Percentiles rank a stretch among this genome's conserved stretches.
phyloP scores from a whole-genome alignment of 2,329 filamentous ascomycete genomes.

The Ambrosiella xylebori region DNA sequence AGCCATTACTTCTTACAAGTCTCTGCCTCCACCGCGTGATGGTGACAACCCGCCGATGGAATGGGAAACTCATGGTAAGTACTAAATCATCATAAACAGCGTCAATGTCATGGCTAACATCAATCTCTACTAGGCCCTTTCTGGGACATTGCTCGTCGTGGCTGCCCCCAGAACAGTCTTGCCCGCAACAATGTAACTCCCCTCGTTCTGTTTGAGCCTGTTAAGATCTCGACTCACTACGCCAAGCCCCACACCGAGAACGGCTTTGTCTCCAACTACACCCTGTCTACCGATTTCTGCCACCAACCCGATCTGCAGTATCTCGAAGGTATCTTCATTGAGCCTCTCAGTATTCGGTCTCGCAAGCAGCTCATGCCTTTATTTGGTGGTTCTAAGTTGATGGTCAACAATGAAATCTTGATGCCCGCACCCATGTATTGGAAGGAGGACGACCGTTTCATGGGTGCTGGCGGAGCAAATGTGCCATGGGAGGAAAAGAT shows the following conservation, averaged over 20 bases:
- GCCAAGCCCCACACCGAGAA: constrained; percentile 32
- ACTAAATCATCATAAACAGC: background rate
- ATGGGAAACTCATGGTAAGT: constrained; percentile 36
- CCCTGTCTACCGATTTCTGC: constrained; percentile 43
- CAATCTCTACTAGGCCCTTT: constrained; percentile 26
- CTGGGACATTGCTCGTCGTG: constrained; percentile 40
- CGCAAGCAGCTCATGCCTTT: constrained; percentile 44
- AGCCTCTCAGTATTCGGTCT: constrained; percentile 37
- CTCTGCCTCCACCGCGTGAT: constrained; percentile 21
- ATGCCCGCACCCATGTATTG: constrained; percentile 55
- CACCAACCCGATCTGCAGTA: constrained; percentile 47
- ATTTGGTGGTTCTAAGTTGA: constrained; percentile 52
- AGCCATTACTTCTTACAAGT: constrained; percentile 27
- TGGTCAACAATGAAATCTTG: constrained; percentile 53
- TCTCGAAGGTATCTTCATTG: constrained; percentile 47
- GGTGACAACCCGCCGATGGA: constrained; percentile 22
- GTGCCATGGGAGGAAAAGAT: constrained; percentile 39
- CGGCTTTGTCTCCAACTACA: constrained; percentile 46
- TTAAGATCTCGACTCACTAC: constrained; percentile 28
- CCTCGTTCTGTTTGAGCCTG: constrained; percentile 27
- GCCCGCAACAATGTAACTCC: constrained; percentile 32
- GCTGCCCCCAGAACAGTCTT: constrained; percentile 44
- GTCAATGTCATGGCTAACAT: background rate
- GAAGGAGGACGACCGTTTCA: constrained; percentile 44
- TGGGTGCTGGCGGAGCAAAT: constrained; percentile 36